phyloP scores from a whole-genome alignment of 129 eudicot species.

The Chrysanthemum seticuspe region DNA sequence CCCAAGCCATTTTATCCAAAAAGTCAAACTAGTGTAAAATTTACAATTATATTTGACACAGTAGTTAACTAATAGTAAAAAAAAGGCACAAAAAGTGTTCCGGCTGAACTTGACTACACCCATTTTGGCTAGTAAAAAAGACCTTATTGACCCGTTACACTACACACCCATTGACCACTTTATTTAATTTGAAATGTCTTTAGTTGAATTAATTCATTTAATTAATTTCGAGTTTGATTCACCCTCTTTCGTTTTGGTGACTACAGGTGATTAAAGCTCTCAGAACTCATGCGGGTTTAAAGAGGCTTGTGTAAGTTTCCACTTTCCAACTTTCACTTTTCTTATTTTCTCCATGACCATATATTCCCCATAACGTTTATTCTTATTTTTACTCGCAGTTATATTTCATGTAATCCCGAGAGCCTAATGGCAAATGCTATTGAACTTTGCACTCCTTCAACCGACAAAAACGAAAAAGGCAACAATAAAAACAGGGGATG shows the following conservation, averaged over 20 bases:
- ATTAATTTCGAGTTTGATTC: background rate
- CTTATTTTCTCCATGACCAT: background rate
- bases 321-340: background rate
- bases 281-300: constrained; percentile 76
- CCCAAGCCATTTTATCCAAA: no score
- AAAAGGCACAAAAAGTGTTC: background rate
- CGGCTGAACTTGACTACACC: background rate
- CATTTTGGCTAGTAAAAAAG: no score
- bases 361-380: constrained; percentile 7
- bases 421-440: constrained; percentile 96
- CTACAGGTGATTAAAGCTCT: constrained; percentile 82
- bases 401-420: constrained; percentile 96
- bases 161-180: background rate
- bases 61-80: no score
- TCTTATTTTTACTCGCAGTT: constrained; percentile 42
- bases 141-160: no score
- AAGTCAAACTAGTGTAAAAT: background rate
- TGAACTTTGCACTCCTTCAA: constrained; percentile 91
- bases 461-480: constrained; percentile 60
- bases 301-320: constrained; percentile 87
- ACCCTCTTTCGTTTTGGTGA: constrained; percentile 15
- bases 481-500: constrained; percentile 68
- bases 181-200: background rate
- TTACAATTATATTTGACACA: background rate
- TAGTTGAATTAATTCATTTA: background rate